Evolutionary conservation across 2,329 filamentous ascomycete genomes (phyloP), one percentile per base, ranked within the genome.

Genomic region (Colletotrichum simmondsii): DNA sequence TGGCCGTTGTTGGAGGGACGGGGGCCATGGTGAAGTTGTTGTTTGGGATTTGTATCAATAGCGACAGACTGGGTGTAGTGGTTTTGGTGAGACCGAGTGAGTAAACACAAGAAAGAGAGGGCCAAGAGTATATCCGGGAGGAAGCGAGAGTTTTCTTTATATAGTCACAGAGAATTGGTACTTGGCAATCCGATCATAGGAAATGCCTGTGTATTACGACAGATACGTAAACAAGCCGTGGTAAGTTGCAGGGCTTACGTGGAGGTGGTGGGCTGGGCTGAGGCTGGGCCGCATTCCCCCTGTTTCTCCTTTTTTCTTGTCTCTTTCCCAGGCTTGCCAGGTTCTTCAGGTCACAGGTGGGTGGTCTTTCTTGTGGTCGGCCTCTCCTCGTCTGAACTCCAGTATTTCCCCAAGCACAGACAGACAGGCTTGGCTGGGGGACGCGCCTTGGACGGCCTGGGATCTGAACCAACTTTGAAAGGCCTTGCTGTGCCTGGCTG

Each of bases 221-320:
- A 69, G 30, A 46, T 56, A 56, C 59, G 65, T 69, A 69, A 72
- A 72, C 65, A 72, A 72, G 65, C 65, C n/a, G n/a, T 14, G 26
- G 14, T 56, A 59, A 24, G 16, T 42, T 69, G 32, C 63, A 53
- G 49, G 26, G 70, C 70, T 68, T 59, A 71, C 68, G 70, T 60
- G 70, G 70, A 72, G 59, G 53, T 63, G 59, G 59, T 63, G 59
- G 59, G 65, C 70, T 72, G 59, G 70, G 70, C 53, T 72, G 70
- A 72, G 70, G 70, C 70, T 72, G 70, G 70, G 65, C 42, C 63
- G 65, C 65, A 60, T 69, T 69, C 70, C 59, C 69, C 58, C 57
- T 58, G 62, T 63, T 16, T 57, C 24, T 53, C 60, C 28, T 46
- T 22, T 46, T 53, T 53, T 35, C 52, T 32, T 46, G 14, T 32